Evolutionary conservation across 2,329 filamentous ascomycete genomes (phyloP), one percentile per base, ranked within the genome.

Genomic region (Fusarium sp.): DNA sequence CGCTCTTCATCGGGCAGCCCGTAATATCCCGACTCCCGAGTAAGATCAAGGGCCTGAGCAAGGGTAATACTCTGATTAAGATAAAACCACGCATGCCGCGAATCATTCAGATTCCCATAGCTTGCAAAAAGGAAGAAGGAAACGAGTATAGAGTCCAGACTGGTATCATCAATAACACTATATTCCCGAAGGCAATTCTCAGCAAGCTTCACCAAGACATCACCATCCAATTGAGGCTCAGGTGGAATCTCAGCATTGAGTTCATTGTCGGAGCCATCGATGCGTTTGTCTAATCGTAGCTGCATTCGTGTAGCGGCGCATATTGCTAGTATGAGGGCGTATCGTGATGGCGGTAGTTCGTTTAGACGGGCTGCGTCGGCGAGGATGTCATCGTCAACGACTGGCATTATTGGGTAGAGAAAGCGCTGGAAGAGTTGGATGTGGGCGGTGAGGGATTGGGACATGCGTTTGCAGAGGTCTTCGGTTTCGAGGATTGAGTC

Each of bases 391-490:
- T 75, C 75, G 24, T 78, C 70, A 9, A 78, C 61, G 1, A 77
- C 75, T 18, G 77, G 77, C 76, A 79, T 78, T 8, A 79, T 79
- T 1, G 77, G 77, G 38, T 77, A 78, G 16, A 79, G 54, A n/a
- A 74, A 66, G n/a, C 69, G 70, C n/a, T 78, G 69, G 48, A 78
- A 79, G 38, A 75, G 70, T 11, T 68, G 71, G 30, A 78, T 60
- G 53, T 79, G 77, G 16, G 77, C 72, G 27, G 66, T 59, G 9
- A 79, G 67, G 4, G 71, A 74, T 1, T 58, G 41, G 3, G 72
- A 72, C 15, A 78, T 62, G 32, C 60, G 70, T 30, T 70, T 71
- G 49, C 59, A 74, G 27, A 71, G 47, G 44, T 49, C 57, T 27
- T 40, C 43, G 0, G 51, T 41, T 13, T 70, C 54, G 7, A 51